phyloP scores from a whole-genome alignment of 2,329 filamentous ascomycete species.

The Pestalotiopsis sp. region DNA sequence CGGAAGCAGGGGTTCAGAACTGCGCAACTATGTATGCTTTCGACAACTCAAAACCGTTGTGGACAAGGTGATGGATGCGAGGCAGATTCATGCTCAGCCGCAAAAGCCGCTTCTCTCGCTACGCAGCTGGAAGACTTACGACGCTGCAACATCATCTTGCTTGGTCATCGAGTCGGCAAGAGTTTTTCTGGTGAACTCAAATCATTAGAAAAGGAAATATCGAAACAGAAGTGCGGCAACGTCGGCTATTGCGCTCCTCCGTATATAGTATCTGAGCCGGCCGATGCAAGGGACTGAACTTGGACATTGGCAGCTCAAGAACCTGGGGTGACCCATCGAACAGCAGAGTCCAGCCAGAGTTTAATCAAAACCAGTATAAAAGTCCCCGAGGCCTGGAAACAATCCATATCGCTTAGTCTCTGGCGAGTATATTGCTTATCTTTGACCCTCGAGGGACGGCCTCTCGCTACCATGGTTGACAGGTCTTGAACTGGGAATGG shows the following conservation, averaged over 20 bases:
- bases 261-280: not conserved
- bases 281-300: not conserved
- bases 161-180: not conserved
- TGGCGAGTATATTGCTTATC: not conserved
- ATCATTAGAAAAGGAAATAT: not conserved
- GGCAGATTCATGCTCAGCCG: not conserved
- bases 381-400: not conserved
- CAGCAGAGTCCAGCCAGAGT: not conserved
- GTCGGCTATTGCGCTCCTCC: not conserved
- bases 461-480: not conserved
- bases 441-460: not conserved
- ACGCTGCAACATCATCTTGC: not conserved
- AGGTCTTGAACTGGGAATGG: not conserved
- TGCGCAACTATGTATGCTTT: no score
- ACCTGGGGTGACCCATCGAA: not conserved
- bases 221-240: not conserved
- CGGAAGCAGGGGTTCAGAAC: not conserved
- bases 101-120: not conserved
- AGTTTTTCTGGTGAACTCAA: not conserved
- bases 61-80: not conserved
- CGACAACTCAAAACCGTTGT: no score
- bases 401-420: not conserved
- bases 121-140: not conserved
- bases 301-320: not conserved
- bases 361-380: not conserved